Percentiles rank a stretch among this genome's conserved stretches.
These are phyloP conservation scores for Suillus sp. DNA, from an alignment of 768 basidiomycete species.

Conservation along the genomic window DNA sequence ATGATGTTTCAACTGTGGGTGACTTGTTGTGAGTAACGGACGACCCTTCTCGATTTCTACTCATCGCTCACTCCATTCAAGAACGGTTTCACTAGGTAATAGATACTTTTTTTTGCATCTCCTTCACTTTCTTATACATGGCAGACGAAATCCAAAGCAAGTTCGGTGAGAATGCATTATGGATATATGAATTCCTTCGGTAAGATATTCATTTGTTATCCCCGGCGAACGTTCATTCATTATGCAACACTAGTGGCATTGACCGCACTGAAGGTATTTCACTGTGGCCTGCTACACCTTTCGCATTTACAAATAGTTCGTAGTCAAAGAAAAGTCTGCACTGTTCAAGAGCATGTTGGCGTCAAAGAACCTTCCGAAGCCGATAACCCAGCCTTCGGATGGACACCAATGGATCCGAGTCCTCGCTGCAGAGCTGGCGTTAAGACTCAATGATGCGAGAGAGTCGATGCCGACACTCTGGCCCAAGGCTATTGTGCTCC, in stretches of 20 bases:
- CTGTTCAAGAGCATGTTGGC: slow-evolving; percentile 93
- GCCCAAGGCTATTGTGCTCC: slow-evolving; percentile 90
- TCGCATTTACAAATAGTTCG: slow-evolving; percentile 13
- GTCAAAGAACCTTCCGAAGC: slow-evolving; percentile 88
- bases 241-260: slow-evolving; percentile 58
- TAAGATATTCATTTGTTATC: slow-evolving; percentile 34
- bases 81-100: slow-evolving; percentile 60
- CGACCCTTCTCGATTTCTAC: slow-evolving; percentile 1
- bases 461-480: slow-evolving; percentile 72
- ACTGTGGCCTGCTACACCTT: background rate
- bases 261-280: slow-evolving; percentile 81
- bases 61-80: slow-evolving; percentile 24
- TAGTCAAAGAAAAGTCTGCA: slow-evolving; percentile 84
- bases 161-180: slow-evolving; percentile 81
- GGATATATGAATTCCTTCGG: slow-evolving; percentile 93
- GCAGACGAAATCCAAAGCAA: slow-evolving; percentile 78
- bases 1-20: slow-evolving; percentile 85
- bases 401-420: slow-evolving; percentile 92
- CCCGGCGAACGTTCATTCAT: background rate
- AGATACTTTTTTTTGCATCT: background rate
- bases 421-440: slow-evolving; percentile 85
- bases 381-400: slow-evolving; percentile 71
- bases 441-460: slow-evolving; percentile 83
- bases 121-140: slow-evolving; percentile 5
- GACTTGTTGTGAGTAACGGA: slow-evolving; percentile 74